These are phyloP conservation scores for Colletotrichum sp. DNA, from an alignment of 2,329 filamentous ascomycete species.

Conservation along the genomic window DNA sequence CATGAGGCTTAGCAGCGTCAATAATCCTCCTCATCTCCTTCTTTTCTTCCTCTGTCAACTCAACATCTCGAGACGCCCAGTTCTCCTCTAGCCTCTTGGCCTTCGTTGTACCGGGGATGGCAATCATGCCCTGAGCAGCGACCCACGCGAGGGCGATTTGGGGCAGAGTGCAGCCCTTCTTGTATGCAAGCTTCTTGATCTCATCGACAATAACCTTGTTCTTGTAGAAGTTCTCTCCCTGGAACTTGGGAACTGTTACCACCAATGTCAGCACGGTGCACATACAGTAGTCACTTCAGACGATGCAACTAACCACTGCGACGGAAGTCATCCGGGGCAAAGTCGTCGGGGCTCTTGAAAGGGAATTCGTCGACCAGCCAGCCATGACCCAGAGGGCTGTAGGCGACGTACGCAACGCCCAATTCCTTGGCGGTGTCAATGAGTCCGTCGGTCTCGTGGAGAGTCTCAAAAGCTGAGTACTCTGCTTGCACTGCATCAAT, in stretches of 20 bases:
- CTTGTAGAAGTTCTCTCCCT: conserved; percentile 50
- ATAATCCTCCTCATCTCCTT: conserved; percentile 42
- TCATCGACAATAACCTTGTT: conserved; percentile 45
- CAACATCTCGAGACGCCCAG: conserved; percentile 38
- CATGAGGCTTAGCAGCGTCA: conserved; percentile 39
- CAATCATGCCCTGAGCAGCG: conserved; percentile 43
- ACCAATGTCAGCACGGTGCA: conserved; percentile 24
- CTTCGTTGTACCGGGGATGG: conserved; percentile 52
- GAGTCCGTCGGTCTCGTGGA: conserved; percentile 32
- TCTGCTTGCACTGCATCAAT: conserved; percentile 52
- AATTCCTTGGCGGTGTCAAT: conserved; percentile 46
- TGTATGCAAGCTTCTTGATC: conserved; percentile 41
- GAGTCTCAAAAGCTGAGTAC: conserved; percentile 37
- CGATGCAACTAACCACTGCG: conserved; percentile 32
- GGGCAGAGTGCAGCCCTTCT: conserved; percentile 34
- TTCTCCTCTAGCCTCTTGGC: conserved; percentile 42
- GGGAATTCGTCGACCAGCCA: conserved; percentile 50
- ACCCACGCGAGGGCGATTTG: conserved; percentile 46
- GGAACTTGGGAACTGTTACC: conserved; percentile 34
- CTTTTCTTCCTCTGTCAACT: conserved; percentile 40
- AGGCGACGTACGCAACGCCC: conserved; percentile 47
- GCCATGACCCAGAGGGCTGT: conserved; percentile 50
- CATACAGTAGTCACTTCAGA: background rate
- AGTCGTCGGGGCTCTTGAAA: conserved; percentile 49
- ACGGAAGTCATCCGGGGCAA: conserved; percentile 45